Evolutionary conservation across 129 eudicot species (phyloP).

Genomic region (Flaveria ramosissima): DNA sequence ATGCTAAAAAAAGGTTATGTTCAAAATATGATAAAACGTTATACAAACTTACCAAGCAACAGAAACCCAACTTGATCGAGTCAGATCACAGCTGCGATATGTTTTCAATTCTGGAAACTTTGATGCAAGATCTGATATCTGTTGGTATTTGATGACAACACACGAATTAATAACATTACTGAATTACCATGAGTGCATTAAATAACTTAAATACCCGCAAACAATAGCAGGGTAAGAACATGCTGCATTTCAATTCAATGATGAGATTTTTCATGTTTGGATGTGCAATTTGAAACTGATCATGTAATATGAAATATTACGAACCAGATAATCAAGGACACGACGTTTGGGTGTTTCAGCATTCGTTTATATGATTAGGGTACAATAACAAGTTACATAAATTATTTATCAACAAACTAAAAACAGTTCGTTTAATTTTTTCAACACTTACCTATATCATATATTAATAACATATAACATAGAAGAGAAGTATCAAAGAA

Average conservation of each 20-base stretch:
- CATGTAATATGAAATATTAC: background rate
- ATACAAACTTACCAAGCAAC: constrained; percentile 76
- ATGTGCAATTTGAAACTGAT: background rate
- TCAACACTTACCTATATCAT: background rate
- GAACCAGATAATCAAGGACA: background rate
- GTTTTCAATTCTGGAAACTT: constrained; percentile 68
- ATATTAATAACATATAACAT: background rate
- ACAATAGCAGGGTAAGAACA: constrained; percentile 1
- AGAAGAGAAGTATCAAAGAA: background rate
- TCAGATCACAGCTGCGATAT: constrained; percentile 78
- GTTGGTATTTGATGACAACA: constrained; percentile 20
- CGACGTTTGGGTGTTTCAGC: background rate
- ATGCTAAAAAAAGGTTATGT: background rate
- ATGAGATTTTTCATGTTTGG: background rate
- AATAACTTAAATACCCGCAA: background rate
- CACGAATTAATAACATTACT: constrained; percentile 8
- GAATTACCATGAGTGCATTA: background rate
- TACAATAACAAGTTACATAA: background rate
- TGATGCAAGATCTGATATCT: constrained; percentile 73
- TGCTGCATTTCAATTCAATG: background rate
- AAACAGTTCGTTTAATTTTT: background rate
- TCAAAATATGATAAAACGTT: background rate
- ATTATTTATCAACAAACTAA: background rate
- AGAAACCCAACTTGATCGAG: constrained; percentile 90
- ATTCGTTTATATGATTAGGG: background rate